Evolutionary conservation across 768 basidiomycete genomes (phyloP).

Genomic region (Pholiota microspora): DNA sequence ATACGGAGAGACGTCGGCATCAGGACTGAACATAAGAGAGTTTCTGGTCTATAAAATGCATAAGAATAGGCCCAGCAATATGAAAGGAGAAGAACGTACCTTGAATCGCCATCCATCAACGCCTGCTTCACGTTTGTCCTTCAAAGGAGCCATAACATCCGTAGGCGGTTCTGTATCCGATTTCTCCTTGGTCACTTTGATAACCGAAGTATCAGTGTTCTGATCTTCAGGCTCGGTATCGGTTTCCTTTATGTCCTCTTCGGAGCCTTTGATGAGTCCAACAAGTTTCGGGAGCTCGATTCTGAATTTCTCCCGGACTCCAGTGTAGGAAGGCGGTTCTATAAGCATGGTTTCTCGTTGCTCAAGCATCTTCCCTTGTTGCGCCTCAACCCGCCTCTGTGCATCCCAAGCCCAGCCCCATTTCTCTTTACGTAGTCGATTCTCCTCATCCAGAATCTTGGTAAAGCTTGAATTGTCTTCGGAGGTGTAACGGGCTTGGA

Average conservation of each 20-base stretch:
- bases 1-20: slow-evolving; percentile 84
- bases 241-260: slow-evolving; percentile 24
- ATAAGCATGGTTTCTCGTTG: slow-evolving; percentile 69
- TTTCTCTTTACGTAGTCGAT: slow-evolving; percentile 72
- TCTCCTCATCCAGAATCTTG: slow-evolving; percentile 88
- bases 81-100: slow-evolving; percentile 32
- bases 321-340: slow-evolving; percentile 58
- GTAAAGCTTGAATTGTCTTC: slow-evolving; percentile 98
- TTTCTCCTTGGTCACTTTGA: slow-evolving; percentile 24
- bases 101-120: slow-evolving; percentile 86
- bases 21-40: slow-evolving; percentile 92
- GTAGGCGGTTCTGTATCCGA: slow-evolving; percentile 28
- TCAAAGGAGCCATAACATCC: slow-evolving; percentile 81
- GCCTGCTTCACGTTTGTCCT: slow-evolving; percentile 66
- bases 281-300: slow-evolving; percentile 59
- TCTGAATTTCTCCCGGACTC: slow-evolving; percentile 64
- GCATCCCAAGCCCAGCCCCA: slow-evolving; percentile 96
- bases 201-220: slow-evolving; percentile 21
- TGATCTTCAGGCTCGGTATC: slow-evolving; percentile 23
- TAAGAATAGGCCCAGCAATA: background rate
- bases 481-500: slow-evolving; percentile 91
- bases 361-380: slow-evolving; percentile 63
- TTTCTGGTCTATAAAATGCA: slow-evolving; percentile 72
- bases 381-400: slow-evolving; percentile 74
- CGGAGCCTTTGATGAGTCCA: slow-evolving; percentile 48